phyloP scores from a whole-genome alignment of 2,329 filamentous ascomycete genomes.

The Canariomyces notabilis region DNA sequence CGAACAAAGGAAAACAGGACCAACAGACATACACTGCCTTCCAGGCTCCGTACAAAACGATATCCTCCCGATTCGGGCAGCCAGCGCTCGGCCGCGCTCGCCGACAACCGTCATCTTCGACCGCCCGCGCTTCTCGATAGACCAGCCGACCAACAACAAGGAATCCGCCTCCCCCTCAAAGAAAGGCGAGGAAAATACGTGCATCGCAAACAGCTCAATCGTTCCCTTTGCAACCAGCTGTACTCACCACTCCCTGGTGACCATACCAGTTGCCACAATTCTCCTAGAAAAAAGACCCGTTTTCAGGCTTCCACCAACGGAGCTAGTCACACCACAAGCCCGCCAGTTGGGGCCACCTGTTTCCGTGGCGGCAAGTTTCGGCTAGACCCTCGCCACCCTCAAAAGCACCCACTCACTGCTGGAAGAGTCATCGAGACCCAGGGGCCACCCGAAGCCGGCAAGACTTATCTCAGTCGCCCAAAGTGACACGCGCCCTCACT shows the following conservation, averaged over 20 bases:
- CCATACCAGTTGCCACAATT: slow-evolving; percentile 26
- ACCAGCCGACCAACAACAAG: slow-evolving; percentile 14
- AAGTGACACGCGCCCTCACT: slow-evolving; percentile 20
- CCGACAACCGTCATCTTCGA: background rate
- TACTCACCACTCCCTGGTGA: slow-evolving; percentile 14
- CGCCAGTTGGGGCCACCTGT: slow-evolving; percentile 34
- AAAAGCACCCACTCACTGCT: slow-evolving; percentile 5
- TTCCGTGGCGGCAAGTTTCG: slow-evolving; percentile 23
- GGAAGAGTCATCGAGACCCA: slow-evolving; percentile 28
- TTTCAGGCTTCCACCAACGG: slow-evolving; percentile 29
- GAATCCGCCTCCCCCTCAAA: slow-evolving; percentile 15
- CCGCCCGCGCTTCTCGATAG: background rate
- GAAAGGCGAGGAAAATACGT: slow-evolving; percentile 17
- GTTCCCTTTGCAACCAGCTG: slow-evolving; percentile 13
- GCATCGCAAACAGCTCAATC: slow-evolving; percentile 8
- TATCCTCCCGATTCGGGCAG: slow-evolving; percentile 7
- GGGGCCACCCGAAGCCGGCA: slow-evolving; percentile 23
- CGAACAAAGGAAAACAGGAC: slow-evolving; percentile 29
- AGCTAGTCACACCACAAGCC: slow-evolving; percentile 28
- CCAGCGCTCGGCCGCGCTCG: slow-evolving; percentile 3
- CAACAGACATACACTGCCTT: slow-evolving; percentile 18
- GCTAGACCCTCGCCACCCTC: slow-evolving; percentile 25
- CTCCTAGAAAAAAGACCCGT: slow-evolving; percentile 21
- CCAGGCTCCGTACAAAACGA: slow-evolving; percentile 9
- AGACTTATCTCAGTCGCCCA: slow-evolving; percentile 22